phyloP scores from a whole-genome alignment of 2,329 filamentous ascomycete genomes.

The Ustilaginoidea virens region DNA sequence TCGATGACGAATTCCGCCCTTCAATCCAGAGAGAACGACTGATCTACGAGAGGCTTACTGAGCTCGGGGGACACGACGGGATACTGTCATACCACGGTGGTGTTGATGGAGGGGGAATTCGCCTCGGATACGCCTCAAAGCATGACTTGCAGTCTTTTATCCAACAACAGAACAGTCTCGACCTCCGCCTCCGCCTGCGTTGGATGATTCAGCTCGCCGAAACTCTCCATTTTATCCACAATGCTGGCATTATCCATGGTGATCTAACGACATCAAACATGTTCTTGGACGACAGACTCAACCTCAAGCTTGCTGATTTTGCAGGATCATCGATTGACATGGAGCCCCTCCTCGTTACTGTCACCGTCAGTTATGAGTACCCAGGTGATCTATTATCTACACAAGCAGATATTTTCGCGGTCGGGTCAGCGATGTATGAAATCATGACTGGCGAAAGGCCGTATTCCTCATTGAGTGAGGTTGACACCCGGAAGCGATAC shows the following conservation, averaged over 20 bases:
- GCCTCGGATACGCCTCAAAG: slow-evolving; percentile 4
- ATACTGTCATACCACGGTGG: slow-evolving; percentile 3
- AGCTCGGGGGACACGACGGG: neutral
- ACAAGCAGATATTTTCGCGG: slow-evolving; percentile 4
- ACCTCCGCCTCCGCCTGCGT: neutral
- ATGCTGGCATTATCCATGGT: slow-evolving; percentile 4
- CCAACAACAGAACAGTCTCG: neutral
- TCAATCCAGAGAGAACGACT: slow-evolving; percentile 2
- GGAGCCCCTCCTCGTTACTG: slow-evolving; percentile 1
- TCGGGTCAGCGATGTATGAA: slow-evolving; percentile 3
- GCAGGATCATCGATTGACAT: slow-evolving; percentile 4
- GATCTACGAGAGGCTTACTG: slow-evolving; percentile 3
- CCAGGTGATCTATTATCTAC: slow-evolving; percentile 1
- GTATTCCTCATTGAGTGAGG: slow-evolving; percentile 1
- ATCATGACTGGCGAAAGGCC: slow-evolving; percentile 2
- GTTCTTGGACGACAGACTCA: slow-evolving; percentile 3
- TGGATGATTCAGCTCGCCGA: slow-evolving; percentile 4
- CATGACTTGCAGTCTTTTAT: slow-evolving; percentile 3
- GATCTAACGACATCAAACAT: slow-evolving; percentile 4
- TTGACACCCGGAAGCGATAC: neutral
- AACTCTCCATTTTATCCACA: slow-evolving; percentile 2
- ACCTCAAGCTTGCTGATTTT: slow-evolving; percentile 5
- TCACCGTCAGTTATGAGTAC: slow-evolving; percentile 3
- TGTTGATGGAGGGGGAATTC: slow-evolving; percentile 1
- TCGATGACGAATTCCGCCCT: neutral